These are phyloP conservation scores for Monilinia vaccinii-corymbosi DNA, from an alignment of 2,329 filamentous ascomycete genomes.

Conservation along the genomic window DNA sequence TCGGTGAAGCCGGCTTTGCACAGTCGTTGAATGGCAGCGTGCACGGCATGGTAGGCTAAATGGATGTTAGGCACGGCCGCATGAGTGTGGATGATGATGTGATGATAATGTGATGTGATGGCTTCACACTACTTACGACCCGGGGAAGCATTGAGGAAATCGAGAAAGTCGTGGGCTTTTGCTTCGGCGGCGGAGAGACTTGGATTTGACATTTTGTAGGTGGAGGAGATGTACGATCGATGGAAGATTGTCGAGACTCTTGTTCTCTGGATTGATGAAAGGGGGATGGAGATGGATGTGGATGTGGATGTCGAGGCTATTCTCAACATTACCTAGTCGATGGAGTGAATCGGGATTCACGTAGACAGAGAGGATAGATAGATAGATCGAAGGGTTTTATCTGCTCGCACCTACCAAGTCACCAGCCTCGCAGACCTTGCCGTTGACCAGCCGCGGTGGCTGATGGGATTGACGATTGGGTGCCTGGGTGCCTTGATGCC, in stretches of 20 bases:
- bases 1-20: conserved; percentile 76
- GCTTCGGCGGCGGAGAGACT: conserved; percentile 22
- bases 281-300: neutral
- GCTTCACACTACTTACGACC: conserved; percentile 56
- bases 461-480: too few species aligned
- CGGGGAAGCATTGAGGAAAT: conserved; percentile 90
- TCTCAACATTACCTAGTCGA: neutral
- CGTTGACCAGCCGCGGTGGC: neutral
- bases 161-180: conserved; percentile 62
- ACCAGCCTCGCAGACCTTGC: neutral
- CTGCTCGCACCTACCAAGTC: neutral
- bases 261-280: neutral
- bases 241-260: neutral
- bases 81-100: conserved; percentile 33
- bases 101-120: conserved; percentile 15
- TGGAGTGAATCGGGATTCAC: neutral
- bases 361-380: neutral
- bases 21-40: conserved; percentile 65
- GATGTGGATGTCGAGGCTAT: neutral
- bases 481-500: neutral
- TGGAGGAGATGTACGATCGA: neutral
- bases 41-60: conserved; percentile 71
- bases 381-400: too few species aligned
- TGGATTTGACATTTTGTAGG: conserved; percentile 21
- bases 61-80: conserved; percentile 36